Evolutionary conservation across 352 stramenopile genomes (phyloP), one percentile per base, ranked within the genome.

Genomic region (Phytophthora fragariae): DNA sequence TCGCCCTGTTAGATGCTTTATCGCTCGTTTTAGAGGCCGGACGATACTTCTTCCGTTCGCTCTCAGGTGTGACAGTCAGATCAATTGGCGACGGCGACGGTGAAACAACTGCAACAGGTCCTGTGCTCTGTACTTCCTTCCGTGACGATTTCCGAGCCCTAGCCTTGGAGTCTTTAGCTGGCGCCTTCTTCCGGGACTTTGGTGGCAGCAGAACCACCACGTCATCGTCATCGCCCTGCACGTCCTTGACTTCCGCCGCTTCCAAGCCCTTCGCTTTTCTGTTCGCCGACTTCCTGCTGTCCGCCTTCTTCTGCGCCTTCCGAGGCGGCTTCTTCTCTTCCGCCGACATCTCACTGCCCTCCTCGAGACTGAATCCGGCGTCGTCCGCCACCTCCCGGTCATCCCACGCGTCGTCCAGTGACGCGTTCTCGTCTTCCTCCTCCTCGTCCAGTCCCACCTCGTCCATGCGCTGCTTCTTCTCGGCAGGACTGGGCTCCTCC

Each of bases 381-480:
- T 73, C 58, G 6, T 73, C 59, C 12, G 54, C 59, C 15, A n/a
- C 61, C 15, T 75, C 67, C 0, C 8, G 35, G 31, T 82, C 66
- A 56, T 80, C 62, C 69, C 61, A 75, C 0, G 46, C 67, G 17
- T 80, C 66, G 2, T 78, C 61, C 17, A 73, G n/a, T 15, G 54
- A 74, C 17, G 15, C 53, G 54, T 60, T 31, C 17, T 46, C 35
- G 29, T 66, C 57, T 3, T 75, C 33, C 15, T 57, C 53, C 11
- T 57, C 53, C 35, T 41, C 35, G 15, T 57, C 47, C 17, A 41
- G 55, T 35, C 56, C 55, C 8, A 70, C 61, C n/a, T 72, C 54
- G 29, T 78, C 71, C 27, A 82, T 65, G 12, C 78, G 68, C 37
- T 58, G 76, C 24, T 82, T 83, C 60, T 84, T 88, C 54, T 85